Evolutionary conservation across 768 basidiomycete genomes (phyloP), one percentile per base, ranked within the genome.

Genomic region (Mrakia frigida): DNA sequence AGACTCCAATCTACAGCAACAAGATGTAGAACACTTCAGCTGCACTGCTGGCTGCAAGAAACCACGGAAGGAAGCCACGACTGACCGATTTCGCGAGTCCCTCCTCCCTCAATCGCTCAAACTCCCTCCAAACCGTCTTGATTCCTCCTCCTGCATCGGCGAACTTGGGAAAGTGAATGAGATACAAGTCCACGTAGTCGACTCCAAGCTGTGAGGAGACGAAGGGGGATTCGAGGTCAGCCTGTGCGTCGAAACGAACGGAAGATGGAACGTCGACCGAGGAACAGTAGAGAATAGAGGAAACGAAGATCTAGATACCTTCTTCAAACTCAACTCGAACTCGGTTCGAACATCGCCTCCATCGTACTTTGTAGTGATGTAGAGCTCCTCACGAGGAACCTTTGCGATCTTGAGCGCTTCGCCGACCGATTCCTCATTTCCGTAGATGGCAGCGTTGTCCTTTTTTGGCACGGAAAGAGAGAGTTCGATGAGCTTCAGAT

Each of bases 181-280:
- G 83, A 82, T 88, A 91, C 73, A 90, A 81, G 80, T 91, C 89
- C 21, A 91, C 88, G 56, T 81, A 80, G 71, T 73, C 25, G 46
- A 60, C 53, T 18, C 79, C 74, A 21, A 78, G 75, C 75, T 79
- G 78, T 18, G 6, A 21, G 18, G 13, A 4, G n/a, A n/a, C n/a
- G n/a, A n/a, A n/a, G n/a, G n/a, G n/a, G n/a, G n/a, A n/a, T n/a
- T n/a, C n/a, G n/a, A n/a, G n/a, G n/a, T n/a, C n/a, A n/a, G n/a
- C n/a, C n/a, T n/a, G n/a, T n/a, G n/a, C n/a, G n/a, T n/a, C n/a
- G n/a, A n/a, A n/a, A n/a, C n/a, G n/a, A n/a, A n/a, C 43, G 16
- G 43, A 43, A 43, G 43, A 43, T 43, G 43, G 11, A 14, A 43
- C 43, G 43, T 43, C 43, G 10, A 9, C 11, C 6, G 43, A 43